Conservation (phyloP, 108 stramenopile genomes). For the Thalassiosira profunda region DNA sequence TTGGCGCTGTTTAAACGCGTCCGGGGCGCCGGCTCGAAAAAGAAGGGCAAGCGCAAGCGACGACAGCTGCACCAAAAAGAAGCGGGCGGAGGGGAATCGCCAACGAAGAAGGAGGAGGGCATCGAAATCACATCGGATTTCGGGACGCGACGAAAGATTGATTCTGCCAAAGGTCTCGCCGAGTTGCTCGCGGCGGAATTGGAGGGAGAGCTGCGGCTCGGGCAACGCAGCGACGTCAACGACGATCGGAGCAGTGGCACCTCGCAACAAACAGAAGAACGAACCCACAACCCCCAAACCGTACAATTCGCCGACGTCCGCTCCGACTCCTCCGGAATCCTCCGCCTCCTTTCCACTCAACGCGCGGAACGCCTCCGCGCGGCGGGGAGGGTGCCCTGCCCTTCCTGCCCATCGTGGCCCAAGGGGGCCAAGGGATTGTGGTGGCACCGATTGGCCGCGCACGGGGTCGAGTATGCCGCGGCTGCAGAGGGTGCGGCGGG, state of each 20-base stretch:
- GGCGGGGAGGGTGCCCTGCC: constrained; percentile 72
- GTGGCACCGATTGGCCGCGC: constrained; percentile 82
- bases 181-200: constrained; percentile 41
- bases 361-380: constrained; percentile 50
- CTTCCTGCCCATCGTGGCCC: constrained; percentile 76
- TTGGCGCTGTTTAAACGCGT: constrained; percentile 55
- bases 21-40: neutral
- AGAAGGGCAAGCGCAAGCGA: neutral
- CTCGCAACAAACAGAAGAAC: constrained; percentile 7
- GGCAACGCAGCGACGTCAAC: neutral
- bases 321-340: constrained; percentile 62
- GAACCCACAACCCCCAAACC: neutral
- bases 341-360: constrained; percentile 59
- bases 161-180: constrained; percentile 54
- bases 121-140: constrained; percentile 61
- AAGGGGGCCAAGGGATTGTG: constrained; percentile 89
- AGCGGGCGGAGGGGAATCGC: too few species aligned
- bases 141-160: constrained; percentile 55
- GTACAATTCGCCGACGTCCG: constrained; percentile 50
- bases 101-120: constrained; percentile 2
- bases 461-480: constrained; percentile 56
- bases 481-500: constrained; percentile 60
- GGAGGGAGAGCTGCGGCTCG: constrained; percentile 30
- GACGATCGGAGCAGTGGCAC: constrained; percentile 1
- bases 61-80: neutral